Evolutionary conservation across 1,139 yeast species (phyloP), one percentile per base, ranked within the genome.

Genomic region (Hanseniaspora uvarum): DNA sequence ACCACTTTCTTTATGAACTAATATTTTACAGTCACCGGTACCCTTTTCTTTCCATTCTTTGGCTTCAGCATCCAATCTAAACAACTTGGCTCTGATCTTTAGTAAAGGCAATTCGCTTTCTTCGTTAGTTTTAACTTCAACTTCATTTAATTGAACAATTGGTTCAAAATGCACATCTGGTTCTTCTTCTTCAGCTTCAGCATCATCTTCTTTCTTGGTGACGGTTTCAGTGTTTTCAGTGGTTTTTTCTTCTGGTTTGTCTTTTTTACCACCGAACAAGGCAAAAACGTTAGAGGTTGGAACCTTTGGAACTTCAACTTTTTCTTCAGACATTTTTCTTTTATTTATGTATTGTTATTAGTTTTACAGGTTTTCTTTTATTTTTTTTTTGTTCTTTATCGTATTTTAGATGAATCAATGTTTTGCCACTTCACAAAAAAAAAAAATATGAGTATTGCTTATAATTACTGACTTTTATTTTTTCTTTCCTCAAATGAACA

Each of bases 1-100:
- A 56, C 79, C 77, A 56, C 87, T 74, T 58, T 73, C 73, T 72
- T 86, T 87, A 75, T 89, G 96, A 74, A 92, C 79, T 69, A 92
- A 80, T 71, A 92, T 87, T 73, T 89, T 87, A 64, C 89, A 96
- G 67, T 92, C 98, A 64, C 98, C 99, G 46, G 96, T 88, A 62
- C 98, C 98, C 76, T 98, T 86, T 76, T 94, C 99, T 72, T 94
- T 92, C 98, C 99, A 92, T 73, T 92, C 98, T 67, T 86, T 86
- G 56, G 82, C 68, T 59, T 83, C 88, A 58, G 76, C 76, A 66
- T 83, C 86, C 75, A 83, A 92, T 72, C 88, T 83, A 77, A 92
- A 92, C 68, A 92, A 77, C 73, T 92, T 94, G 62, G 99, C 97
- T 69, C 98, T 78, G 55, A 83, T 88, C 69, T 92, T 92, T 74